A percentile compares a stretch with the other conserved stretches of the same genome.
These are phyloP conservation scores for Waltergamsia citrina DNA, from an alignment of 2,329 filamentous ascomycete species.

Conservation along the genomic window DNA sequence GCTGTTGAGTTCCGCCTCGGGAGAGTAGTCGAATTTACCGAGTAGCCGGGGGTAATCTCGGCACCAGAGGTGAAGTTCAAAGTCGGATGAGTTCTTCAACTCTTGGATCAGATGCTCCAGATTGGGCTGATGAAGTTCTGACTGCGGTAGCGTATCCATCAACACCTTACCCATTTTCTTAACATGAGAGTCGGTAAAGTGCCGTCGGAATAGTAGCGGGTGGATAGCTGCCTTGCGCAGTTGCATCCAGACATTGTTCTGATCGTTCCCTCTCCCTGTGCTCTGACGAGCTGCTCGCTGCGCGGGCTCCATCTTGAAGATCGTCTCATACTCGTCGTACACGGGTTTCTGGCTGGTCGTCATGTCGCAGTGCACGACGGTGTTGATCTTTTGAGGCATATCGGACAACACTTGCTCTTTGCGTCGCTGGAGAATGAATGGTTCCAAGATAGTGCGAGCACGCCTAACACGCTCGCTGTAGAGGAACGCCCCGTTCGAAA, in stretches of 20 bases:
- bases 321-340: slow-evolving; percentile 56
- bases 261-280: slow-evolving; percentile 36
- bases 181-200: slow-evolving; percentile 68
- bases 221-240: slow-evolving; percentile 89
- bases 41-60: slow-evolving; percentile 45
- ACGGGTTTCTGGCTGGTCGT: slow-evolving; percentile 61
- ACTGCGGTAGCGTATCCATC: slow-evolving; percentile 55
- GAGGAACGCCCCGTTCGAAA: slow-evolving; percentile 71
- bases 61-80: slow-evolving; percentile 58
- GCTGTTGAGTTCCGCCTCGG: slow-evolving; percentile 47
- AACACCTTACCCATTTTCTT: slow-evolving; percentile 70
- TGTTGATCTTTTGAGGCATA: slow-evolving; percentile 69
- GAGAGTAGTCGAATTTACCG: slow-evolving; percentile 40
- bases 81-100: slow-evolving; percentile 50
- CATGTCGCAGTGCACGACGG: slow-evolving; percentile 75
- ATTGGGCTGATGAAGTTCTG: slow-evolving; percentile 41
- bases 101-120: slow-evolving; percentile 44
- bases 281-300: slow-evolving; percentile 36
- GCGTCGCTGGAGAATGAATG: slow-evolving; percentile 88
- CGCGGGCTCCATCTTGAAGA: slow-evolving; percentile 55
- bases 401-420: slow-evolving; percentile 86
- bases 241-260: slow-evolving; percentile 75
- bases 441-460: slow-evolving; percentile 85
- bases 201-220: slow-evolving; percentile 73
- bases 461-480: slow-evolving; percentile 80